Evolutionary conservation across 345 rosid genomes (phyloP), one percentile per base, ranked within the genome.

Genomic region (Eucalyptus tenuipes): DNA sequence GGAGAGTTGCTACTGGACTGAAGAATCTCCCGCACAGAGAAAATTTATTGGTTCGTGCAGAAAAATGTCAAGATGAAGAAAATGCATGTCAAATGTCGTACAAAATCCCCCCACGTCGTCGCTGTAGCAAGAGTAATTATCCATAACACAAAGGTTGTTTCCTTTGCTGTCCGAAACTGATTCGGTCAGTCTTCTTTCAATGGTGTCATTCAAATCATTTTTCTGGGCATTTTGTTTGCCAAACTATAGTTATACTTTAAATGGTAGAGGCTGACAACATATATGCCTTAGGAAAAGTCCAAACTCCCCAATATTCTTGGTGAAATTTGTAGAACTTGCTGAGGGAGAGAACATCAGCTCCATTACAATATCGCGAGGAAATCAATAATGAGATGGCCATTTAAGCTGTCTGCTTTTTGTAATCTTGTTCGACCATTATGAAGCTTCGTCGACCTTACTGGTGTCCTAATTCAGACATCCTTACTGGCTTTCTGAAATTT

Each of bases 391-490:
- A 20, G 82, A 75, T 20, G 24, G 82, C 82, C 47, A 75, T 40
- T 75, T 75, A 75, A 20, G 82, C 82, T 37, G 82, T 75, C 82
- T 75, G 13, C 90, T 90, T 45, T 80, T 79, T 88, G 71, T 79
- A 48, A 37, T 80, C n/a, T 81, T 90, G 86, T 88, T 90, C 82
- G 75, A 86, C 64, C 89, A 61, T 88, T 55, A 84, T 85, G 91
- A 88, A 91, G 87, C 90, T 88, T 90, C 90, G 66, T 89, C 91
- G 80, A 88, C 86, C 89, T 88, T 87, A 86, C 86, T 53, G 87
- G 57, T 88, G 92, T 89, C 91, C 49, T 87, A 68, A 81, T 90
- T 71, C 92, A 88, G 88, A 85, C 92, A 91, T 87, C 91, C 87
- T 40, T 27, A 75, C 61, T 89, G 88, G 91, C 79, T 66, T 84